Base-by-base conservation (phyloP, 2,329 filamentous ascomycete genomes). In the Botrytis pseudocinerea region DNA sequence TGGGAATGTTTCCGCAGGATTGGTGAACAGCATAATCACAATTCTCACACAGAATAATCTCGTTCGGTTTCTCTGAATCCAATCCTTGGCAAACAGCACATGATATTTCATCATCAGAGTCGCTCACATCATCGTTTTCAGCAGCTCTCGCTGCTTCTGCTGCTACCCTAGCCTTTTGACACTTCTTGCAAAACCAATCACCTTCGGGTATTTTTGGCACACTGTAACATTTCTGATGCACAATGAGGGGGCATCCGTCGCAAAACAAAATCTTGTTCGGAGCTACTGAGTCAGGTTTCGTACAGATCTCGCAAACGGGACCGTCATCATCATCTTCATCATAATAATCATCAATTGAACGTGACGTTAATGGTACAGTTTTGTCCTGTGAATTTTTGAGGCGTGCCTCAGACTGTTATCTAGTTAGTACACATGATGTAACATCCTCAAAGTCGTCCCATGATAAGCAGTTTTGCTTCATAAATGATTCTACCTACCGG, bases 1-100 rank as follows among this genome's bases (percentile, higher is more conserved):
- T 84, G 0, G 84, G 81, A 51, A 91, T 82, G 40, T 85, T 82
- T 76, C 90, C 90, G 79, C 89, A 91, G 76, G 86, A 83, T 77
- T 91, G 88, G 76, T 91, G 89, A 60, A 88, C 87, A 1, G 87
- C 87, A 80, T 86, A 85, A 79, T 91, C 87, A 82, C 90, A 91
- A 70, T 85, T 86, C 76, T 91, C 89, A 81, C 89, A 91, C 51
- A 91, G 85, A 14, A 91, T 82, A 48, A 91, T 91, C 77, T 89
- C 84, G 78, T 91, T 91, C 1, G 87, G 87, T 2, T 84, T 81
- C 51, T 85, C 83, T 0, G 88, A 90, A 74, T 90, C 85, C 0
- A 87, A 86, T 72, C 86, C 86, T 54, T 82, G 83, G 79, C 89
- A 91, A 51, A 91, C 84, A 28, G 82, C 83, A 77, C 89, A 91